These are phyloP conservation scores for Lophiotrema nucula DNA, from an alignment of 495 filamentous ascomycete species.

Conservation along the genomic window DNA sequence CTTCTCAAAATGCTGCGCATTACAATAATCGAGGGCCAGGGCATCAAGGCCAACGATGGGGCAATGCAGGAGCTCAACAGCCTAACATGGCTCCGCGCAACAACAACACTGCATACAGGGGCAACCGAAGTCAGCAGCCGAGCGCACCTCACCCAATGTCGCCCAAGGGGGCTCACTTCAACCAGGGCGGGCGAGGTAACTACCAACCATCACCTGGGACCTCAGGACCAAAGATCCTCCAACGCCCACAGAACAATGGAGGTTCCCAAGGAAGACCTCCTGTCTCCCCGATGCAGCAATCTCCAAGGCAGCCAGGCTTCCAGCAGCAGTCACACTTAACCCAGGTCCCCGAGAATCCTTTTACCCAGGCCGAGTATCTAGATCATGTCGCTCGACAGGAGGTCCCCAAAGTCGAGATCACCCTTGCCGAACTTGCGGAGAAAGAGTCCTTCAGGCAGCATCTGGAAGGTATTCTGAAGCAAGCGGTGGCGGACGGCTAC, in stretches of 20 bases:
- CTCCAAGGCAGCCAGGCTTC: background rate
- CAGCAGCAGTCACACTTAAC: background rate
- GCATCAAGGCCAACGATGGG: no score
- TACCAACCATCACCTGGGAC: no score
- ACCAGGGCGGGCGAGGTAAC: background rate
- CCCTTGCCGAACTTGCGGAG: constrained; percentile 51
- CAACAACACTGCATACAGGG: background rate
- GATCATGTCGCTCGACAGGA: constrained; percentile 33
- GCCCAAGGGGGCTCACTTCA: background rate
- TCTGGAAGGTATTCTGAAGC: constrained; percentile 57
- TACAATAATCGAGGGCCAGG: background rate
- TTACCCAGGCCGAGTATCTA: constrained; percentile 40
- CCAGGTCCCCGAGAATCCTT: background rate
- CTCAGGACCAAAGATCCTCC: constrained; percentile 29
- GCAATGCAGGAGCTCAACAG: background rate
- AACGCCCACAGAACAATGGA: constrained; percentile 9
- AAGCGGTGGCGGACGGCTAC: constrained; percentile 54
- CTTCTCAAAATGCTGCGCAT: background rate
- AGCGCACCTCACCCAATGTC: background rate
- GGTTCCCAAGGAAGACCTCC: background rate
- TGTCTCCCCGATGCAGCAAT: background rate
- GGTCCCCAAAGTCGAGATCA: constrained; percentile 39
- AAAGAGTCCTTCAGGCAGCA: constrained; percentile 61
- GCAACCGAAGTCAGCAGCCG: background rate
- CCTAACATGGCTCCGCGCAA: background rate